These are phyloP conservation scores for Knufia fluminis DNA, from an alignment of 2,329 filamentous ascomycete genomes.

Conservation along the genomic window DNA sequence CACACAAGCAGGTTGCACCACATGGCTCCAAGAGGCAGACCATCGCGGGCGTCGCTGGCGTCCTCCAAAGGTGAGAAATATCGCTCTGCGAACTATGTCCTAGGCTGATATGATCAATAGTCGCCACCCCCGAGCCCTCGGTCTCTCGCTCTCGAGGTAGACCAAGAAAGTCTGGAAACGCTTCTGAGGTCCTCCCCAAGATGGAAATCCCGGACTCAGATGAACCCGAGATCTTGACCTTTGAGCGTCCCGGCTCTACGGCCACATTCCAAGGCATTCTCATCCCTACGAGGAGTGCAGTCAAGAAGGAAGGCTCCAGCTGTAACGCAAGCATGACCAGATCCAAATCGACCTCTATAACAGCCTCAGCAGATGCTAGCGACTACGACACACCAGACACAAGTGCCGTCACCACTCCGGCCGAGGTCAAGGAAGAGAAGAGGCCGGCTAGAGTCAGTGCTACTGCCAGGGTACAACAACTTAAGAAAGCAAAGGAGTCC, in stretches of 20 bases:
- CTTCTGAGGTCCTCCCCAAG: background rate
- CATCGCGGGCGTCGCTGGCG: constrained; percentile 12
- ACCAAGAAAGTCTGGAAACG: background rate
- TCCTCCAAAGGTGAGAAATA: constrained; percentile 9
- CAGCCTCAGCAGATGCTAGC: constrained; percentile 33
- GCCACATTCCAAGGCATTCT: constrained; percentile 16
- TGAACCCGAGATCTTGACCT: constrained; percentile 12
- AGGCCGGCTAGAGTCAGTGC: constrained; percentile 28
- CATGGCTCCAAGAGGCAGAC: constrained; percentile 15
- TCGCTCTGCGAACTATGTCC: background rate
- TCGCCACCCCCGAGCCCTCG: constrained; percentile 16
- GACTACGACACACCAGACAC: constrained; percentile 55
- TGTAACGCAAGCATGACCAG: background rate
- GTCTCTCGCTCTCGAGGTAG: background rate
- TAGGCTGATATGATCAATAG: constrained; percentile 10
- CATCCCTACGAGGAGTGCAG: constrained; percentile 8
- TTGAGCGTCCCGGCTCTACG: constrained; percentile 10
- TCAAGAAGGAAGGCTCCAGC: background rate
- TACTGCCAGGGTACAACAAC: constrained; percentile 37
- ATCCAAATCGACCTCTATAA: constrained; percentile 26
- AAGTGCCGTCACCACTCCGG: constrained; percentile 48
- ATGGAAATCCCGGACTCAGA: constrained; percentile 22
- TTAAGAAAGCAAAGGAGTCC: constrained; percentile 36
- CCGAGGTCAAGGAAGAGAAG: constrained; percentile 23
- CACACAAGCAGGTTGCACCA: constrained; percentile 2